Base-by-base conservation (phyloP, 1,284 basidiomycete genomes). In the Abortiporus biennis region DNA sequence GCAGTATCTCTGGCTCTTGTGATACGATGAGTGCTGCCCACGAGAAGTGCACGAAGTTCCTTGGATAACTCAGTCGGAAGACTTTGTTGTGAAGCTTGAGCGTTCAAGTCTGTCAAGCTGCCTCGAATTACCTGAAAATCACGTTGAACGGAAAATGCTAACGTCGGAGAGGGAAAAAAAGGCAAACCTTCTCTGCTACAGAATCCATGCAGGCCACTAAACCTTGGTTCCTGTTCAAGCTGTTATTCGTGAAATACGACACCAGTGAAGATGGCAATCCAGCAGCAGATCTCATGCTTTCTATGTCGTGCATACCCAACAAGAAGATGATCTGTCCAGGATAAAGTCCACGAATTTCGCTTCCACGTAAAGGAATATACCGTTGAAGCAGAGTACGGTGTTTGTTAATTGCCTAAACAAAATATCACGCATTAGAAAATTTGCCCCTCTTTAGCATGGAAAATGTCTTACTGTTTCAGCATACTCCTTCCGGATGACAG, bases 281-380 rank as follows among this genome's bases (percentile, higher is more conserved):
- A 16, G 80, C 73, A 16, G 82, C 76, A 19, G 91, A 87, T 27
- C 95, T 83, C 70, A 93, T 83, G 48, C 78, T 79, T 61, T 99
- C 96, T 44, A 98, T 74, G 49, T 94, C 88, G 55, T 92, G 84
- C 70, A 96, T 88, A 1, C 87, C 81, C 37, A 92, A 66, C 38
- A 97, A 68, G 58, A 99, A 91, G 19, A 95, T 84, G 38, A 92
- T 74, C 59, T 96, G 92, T 1, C 90, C 85, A 8, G 87, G 77
- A 6, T 85, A 79, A 43, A 97, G 71, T 45, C 75, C 76, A 9
- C 86, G 79, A 45, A 92, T 78, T 45, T 94, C 91, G 43, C 78
- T 71, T 3, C 76, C 63, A 32, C 85, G 82, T 23, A 80, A 65
- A 1, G 88, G 77, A 30, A 97, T 78, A 48, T 85, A 72, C 36